Percentiles rank a stretch among this genome's conserved stretches.
phyloP scores from a whole-genome alignment of 1,284 basidiomycete genomes.

The Ustilago trichophora region DNA sequence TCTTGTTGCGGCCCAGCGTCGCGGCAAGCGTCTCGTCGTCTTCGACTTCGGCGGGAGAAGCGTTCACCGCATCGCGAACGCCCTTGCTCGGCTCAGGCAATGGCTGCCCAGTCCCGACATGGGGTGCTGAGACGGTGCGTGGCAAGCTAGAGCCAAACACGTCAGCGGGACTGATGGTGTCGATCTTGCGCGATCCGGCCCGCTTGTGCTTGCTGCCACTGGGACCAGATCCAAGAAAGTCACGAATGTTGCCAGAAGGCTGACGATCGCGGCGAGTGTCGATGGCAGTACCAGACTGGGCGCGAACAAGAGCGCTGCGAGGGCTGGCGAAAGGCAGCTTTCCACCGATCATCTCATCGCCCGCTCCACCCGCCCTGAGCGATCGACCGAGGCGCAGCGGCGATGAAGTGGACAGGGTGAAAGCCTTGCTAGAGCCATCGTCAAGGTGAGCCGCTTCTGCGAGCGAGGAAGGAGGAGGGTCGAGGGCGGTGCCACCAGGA shows the following conservation, averaged over 20 bases:
- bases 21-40: constrained; percentile 12
- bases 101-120: constrained; percentile 17
- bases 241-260: constrained; percentile 39
- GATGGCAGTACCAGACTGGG: constrained; percentile 34
- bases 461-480: constrained; percentile 42
- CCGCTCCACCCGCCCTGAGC: constrained; percentile 15
- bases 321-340: constrained; percentile 45
- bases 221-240: constrained; percentile 25
- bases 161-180: constrained; percentile 63
- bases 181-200: constrained; percentile 36
- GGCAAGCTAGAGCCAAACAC: constrained; percentile 55
- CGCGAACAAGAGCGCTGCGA: constrained; percentile 43
- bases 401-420: constrained; percentile 19
- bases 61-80: constrained; percentile 22
- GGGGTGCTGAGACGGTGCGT: constrained; percentile 26
- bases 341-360: constrained; percentile 43
- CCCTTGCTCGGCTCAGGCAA: constrained; percentile 38
- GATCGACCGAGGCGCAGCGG: constrained; percentile 25
- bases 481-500: constrained; percentile 20
- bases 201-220: constrained; percentile 31
- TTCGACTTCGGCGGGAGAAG: constrained; percentile 3
- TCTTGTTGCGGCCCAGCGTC: constrained; percentile 14
- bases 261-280: constrained; percentile 23
- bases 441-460: constrained; percentile 30
- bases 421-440: constrained; percentile 16